Conservation (phyloP, 108 stramenopile genomes). For the Licmophora abbreviata region DNA sequence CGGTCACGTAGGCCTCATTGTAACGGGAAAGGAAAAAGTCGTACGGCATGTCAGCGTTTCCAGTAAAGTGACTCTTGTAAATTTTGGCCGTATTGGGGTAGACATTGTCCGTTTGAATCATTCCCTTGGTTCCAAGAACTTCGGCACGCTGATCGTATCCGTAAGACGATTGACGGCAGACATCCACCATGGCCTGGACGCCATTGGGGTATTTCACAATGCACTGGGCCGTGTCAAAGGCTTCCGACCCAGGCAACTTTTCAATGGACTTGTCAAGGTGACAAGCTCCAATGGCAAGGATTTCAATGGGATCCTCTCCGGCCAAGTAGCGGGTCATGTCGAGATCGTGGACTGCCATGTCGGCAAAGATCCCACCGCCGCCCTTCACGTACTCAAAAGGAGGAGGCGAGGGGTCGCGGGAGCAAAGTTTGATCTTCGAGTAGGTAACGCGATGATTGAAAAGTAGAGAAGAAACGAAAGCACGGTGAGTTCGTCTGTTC, state of each 20-base stretch:
- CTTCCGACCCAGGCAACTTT: constrained; percentile 77
- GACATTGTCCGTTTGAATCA: constrained; percentile 96
- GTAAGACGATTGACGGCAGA: constrained; percentile 90
- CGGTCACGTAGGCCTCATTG: constrained; percentile 91
- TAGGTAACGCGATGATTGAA: background rate
- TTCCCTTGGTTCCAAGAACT: constrained; percentile 89
- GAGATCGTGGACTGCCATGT: constrained; percentile 97
- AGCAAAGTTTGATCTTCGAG: constrained; percentile 75
- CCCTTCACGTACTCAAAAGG: constrained; percentile 93
- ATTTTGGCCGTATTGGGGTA: constrained; percentile 91
- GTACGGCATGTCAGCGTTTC: constrained; percentile 97
- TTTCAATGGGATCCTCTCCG: constrained; percentile 87
- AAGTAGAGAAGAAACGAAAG: background rate
- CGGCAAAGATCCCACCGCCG: constrained; percentile 94
- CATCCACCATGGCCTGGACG: constrained; percentile 90
- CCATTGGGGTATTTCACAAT: constrained; percentile 88
- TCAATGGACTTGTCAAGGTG: constrained; percentile 92
- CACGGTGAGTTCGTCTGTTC: background rate
- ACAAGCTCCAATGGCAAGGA: constrained; percentile 80
- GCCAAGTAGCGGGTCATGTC: constrained; percentile 94
- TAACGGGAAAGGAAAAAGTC: constrained; percentile 94
- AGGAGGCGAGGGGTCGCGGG: constrained; percentile 90
- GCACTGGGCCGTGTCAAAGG: constrained; percentile 86
- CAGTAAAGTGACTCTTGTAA: constrained; percentile 85
- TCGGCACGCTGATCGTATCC: constrained; percentile 98